Evolutionary conservation across 169 alveolate species (phyloP).

Genomic region (Ichthyophthirius multifiliis): DNA sequence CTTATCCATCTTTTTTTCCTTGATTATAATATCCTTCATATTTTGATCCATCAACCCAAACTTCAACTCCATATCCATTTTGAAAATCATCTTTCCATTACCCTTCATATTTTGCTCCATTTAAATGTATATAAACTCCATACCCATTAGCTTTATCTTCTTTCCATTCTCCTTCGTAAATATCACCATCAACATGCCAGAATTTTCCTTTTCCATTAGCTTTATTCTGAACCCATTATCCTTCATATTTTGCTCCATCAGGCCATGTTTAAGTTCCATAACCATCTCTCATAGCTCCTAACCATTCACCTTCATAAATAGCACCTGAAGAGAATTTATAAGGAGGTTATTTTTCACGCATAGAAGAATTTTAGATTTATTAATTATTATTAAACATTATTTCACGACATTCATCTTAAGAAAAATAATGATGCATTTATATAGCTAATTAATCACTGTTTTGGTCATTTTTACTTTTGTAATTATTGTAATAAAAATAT

Average conservation of each 20-base stretch:
- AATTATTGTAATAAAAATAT: too few relatives aligned
- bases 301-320: conserved; percentile 51
- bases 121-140: conserved; percentile 63
- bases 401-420: conserved; percentile 1
- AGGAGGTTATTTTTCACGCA: conserved; percentile 22
- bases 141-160: conserved; percentile 59
- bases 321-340: conserved; percentile 24
- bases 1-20: conserved; percentile 45
- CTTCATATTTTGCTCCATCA: conserved; percentile 54
- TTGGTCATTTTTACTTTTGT: too few relatives aligned
- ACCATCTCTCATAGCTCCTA: conserved; percentile 44
- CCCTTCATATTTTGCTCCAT: conserved; percentile 71
- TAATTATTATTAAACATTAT: not conserved
- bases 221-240: conserved; percentile 50
- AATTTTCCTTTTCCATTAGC: conserved; percentile 61
- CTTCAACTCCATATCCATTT: conserved; percentile 59
- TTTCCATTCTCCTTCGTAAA: conserved; percentile 67
- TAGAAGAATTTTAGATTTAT: not conserved
- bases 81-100: conserved; percentile 63
- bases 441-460: too few relatives aligned
- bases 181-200: conserved; percentile 41
- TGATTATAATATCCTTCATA: conserved; percentile 34
- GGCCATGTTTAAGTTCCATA: conserved; percentile 53
- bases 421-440: conserved; percentile 1
- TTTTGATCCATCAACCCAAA: conserved; percentile 39